Evolutionary conservation across 768 basidiomycete genomes (phyloP), one percentile per base, ranked within the genome.

Genomic region (Amanita polypyramis): DNA sequence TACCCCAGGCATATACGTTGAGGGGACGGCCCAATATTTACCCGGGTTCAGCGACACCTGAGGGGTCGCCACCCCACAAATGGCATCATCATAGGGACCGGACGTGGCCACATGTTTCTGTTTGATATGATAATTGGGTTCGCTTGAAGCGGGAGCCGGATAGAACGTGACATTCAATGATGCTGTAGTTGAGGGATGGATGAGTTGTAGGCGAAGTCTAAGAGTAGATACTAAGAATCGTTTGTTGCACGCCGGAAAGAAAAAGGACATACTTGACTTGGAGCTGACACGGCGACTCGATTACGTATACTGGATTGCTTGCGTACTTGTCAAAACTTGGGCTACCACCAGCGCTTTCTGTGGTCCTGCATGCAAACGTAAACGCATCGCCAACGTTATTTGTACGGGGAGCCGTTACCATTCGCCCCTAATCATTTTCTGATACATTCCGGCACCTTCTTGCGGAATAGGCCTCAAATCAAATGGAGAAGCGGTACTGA

Each of bases 391-490:
- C 25, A 19, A 5, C 14, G n/a, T 11, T 14, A 23, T 5, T 33
- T 4, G 7, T 6, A 42, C 6, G 17, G 1, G 5, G 32, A 35
- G 15, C 0, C 3, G 20, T 44, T 52, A 88, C 94, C 94, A 98
- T 33, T 70, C 65, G 3, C 89, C 91, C n/a, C 67, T 73, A 2
- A 84, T 55, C 0, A 70, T 58, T 54, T 86, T 83, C 17, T 64
- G 65, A 59, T 84, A 95, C 91, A 96, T 89, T 0, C 93, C 94
- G 0, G 92, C 89, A 0, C 91, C 93, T 65, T 98, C 95, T 49
- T 82, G 77, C 0, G 82, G 79, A 19, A 96, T 83, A 0, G 77
- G 54, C 42, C 66, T 67, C 19, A 96, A 52, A 14, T 81, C 77
- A 44, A 93, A 72, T 1, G 76, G 71, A 49, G 62, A 59, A 1